phyloP scores from a whole-genome alignment of 1,284 basidiomycete species.

The Tremellales sp. region DNA sequence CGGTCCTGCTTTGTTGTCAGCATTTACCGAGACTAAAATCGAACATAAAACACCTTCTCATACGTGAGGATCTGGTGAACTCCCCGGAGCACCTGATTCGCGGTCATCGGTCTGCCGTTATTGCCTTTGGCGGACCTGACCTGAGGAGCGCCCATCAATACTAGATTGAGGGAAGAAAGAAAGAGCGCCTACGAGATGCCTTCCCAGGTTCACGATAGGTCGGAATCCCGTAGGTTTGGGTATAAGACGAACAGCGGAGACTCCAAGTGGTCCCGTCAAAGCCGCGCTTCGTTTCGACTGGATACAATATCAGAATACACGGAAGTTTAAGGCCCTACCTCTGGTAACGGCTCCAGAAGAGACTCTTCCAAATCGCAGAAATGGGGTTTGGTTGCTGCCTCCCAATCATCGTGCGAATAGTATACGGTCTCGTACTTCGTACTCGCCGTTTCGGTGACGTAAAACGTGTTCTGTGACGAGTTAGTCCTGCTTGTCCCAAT shows the following conservation, averaged over 20 bases:
- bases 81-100: conserved; percentile 74
- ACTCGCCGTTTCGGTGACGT: conserved; percentile 85
- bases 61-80: conserved; percentile 80
- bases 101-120: conserved; percentile 18
- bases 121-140: conserved; percentile 10
- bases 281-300: conserved; percentile 5
- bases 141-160: neutral
- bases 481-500: conserved; percentile 1
- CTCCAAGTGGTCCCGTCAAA: conserved; percentile 25
- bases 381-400: conserved; percentile 72
- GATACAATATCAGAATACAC: neutral
- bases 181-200: conserved; percentile 56
- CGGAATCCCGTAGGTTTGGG: conserved; percentile 94
- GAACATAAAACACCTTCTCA: conserved; percentile 62
- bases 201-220: conserved; percentile 87
- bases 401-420: conserved; percentile 94
- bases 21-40: too few species aligned
- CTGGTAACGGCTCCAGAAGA: conserved; percentile 37
- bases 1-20: conserved; percentile 53
- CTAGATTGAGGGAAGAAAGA: conserved; percentile 2
- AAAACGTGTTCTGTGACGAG: conserved; percentile 73
- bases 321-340: conserved; percentile 26
- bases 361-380: conserved; percentile 60
- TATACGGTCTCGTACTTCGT: conserved; percentile 85
- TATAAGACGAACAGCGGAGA: conserved; percentile 70